Evolutionary conservation across 441 rosid species (phyloP).

Genomic region (Daphne laureola): DNA sequence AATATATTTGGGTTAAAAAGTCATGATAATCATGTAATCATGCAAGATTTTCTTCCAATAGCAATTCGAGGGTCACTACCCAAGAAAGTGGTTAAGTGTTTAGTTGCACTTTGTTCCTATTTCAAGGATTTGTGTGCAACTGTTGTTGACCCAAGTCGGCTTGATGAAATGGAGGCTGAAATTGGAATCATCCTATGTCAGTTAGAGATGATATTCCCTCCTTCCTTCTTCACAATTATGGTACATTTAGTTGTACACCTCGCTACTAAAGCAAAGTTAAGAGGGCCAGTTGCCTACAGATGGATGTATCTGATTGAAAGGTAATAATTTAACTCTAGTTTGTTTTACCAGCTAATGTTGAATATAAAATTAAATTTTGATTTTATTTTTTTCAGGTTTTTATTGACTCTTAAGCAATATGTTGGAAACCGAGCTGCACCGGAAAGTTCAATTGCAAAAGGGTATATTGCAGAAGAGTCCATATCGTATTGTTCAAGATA

Average conservation of each 20-base stretch:
- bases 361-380: no score
- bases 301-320: constrained; percentile 5
- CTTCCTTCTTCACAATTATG: not conserved
- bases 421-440: not conserved
- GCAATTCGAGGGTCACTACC: not conserved
- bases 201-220: not conserved
- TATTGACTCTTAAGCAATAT: not conserved
- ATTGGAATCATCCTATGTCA: not conserved
- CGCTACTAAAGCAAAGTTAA: not conserved
- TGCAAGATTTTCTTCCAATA: not conserved
- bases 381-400: not conserved
- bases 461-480: not conserved
- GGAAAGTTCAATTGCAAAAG: not conserved
- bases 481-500: no score
- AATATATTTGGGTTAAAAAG: not conserved
- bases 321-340: no score
- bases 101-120: not conserved
- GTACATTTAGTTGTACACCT: not conserved
- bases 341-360: no score
- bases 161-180: not conserved
- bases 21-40: not conserved
- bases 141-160: not conserved
- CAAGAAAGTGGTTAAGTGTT: not conserved
- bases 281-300: not conserved
- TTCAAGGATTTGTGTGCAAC: not conserved